A percentile compares a stretch with the other conserved stretches of the same genome.
phyloP scores from a whole-genome alignment of 1,284 basidiomycete species.

The Cryptococcus sp. region DNA sequence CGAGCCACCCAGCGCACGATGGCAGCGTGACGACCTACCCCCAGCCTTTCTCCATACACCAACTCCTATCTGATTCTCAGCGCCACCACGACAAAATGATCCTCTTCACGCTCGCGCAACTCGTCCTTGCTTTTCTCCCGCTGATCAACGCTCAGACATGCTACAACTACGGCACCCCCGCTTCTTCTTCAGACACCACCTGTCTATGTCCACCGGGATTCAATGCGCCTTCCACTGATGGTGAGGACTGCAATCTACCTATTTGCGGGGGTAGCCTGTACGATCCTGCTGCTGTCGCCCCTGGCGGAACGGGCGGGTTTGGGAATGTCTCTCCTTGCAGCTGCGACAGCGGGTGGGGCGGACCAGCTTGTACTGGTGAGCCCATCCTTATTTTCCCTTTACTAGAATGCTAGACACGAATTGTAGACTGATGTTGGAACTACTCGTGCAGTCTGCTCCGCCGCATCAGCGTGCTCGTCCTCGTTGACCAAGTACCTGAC shows the following conservation, averaged over 20 bases:
- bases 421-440: not conserved
- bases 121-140: not conserved
- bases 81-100: not conserved
- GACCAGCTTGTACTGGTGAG: conserved; percentile 69
- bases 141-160: conserved; percentile 55
- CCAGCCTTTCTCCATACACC: no score
- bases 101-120: not conserved
- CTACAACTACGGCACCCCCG: conserved; percentile 66
- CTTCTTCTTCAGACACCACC: conserved; percentile 52
- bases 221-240: conserved; percentile 20
- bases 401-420: not conserved
- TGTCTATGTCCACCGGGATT: conserved; percentile 73
- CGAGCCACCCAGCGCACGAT: no score
- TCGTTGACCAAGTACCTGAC: conserved; percentile 22
- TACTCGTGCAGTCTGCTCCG: conserved; percentile 32
- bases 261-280: conserved; percentile 79
- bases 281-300: conserved; percentile 40
- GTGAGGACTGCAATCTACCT: conserved; percentile 49
- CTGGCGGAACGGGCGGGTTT: conserved; percentile 56
- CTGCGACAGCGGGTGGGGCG: conserved; percentile 72
- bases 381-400: no score
- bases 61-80: not conserved
- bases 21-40: no score
- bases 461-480: conserved; percentile 24
- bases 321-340: conserved; percentile 69